phyloP scores from a whole-genome alignment of 2,329 filamentous ascomycete genomes.

The Ambrosiella beaveri region DNA sequence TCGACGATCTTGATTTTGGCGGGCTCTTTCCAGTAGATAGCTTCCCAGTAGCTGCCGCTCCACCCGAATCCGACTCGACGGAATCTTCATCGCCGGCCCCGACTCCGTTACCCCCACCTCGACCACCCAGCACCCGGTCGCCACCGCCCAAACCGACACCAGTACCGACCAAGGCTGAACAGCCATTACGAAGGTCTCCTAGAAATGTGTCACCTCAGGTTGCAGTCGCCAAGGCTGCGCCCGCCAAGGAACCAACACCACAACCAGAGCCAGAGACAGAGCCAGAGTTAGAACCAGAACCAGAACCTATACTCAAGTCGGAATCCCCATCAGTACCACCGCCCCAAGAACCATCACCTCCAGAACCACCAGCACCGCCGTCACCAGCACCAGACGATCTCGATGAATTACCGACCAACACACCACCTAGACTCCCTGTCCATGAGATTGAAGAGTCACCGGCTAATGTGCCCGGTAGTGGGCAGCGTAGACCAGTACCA shows the following conservation, averaged over 20 bases:
- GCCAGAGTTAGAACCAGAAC: background rate
- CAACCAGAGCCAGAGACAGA: background rate
- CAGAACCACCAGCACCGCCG: too few species aligned
- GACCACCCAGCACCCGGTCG: background rate
- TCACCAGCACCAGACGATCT: background rate
- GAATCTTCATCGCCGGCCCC: background rate
- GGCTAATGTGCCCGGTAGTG: conserved; percentile 36
- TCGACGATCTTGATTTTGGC: conserved; percentile 35
- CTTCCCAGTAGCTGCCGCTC: conserved; percentile 1
- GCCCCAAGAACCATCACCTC: too few species aligned
- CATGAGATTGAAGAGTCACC: conserved; percentile 39
- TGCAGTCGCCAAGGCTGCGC: background rate
- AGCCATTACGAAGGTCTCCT: background rate
- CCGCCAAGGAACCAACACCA: background rate
- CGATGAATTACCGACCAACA: conserved; percentile 4
- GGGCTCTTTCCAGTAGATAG: conserved; percentile 9
- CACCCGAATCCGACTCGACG: background rate
- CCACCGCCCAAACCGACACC: background rate
- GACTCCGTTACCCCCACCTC: background rate
- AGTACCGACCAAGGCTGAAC: background rate
- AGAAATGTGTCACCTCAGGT: background rate
- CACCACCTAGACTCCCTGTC: conserved; percentile 7
- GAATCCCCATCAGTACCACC: background rate
- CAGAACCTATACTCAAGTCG: background rate
- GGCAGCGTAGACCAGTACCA: conserved; percentile 26